Evolutionary conservation across 805 yeast species (phyloP).

Genomic region (Pichia ethanolica): DNA sequence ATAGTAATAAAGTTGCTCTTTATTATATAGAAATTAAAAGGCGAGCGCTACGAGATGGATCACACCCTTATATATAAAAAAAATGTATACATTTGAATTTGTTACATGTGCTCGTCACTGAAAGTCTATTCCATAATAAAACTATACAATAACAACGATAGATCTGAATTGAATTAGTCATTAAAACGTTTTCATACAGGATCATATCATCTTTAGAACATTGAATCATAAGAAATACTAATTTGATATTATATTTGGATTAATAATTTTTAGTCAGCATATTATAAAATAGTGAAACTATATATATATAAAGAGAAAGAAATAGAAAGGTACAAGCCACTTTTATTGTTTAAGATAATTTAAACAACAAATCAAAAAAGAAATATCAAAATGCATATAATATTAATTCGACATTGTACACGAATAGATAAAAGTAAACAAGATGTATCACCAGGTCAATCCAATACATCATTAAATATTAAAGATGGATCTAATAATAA

Average conservation of each 20-base stretch:
- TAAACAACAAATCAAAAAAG: neutral
- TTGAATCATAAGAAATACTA: neutral
- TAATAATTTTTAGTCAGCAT: too few species aligned
- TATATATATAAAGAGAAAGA: too few species aligned
- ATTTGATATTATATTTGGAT: too few species aligned
- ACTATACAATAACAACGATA: neutral
- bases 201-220: neutral
- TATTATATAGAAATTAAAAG: too few species aligned
- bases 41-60: too few species aligned
- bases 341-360: too few species aligned
- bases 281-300: too few species aligned
- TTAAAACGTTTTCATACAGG: too few species aligned
- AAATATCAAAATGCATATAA: conserved; percentile 22
- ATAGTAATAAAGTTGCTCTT: too few species aligned
- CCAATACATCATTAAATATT: neutral
- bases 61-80: too few species aligned
- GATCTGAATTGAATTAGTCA: neutral
- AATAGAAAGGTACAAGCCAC: too few species aligned
- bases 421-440: conserved; percentile 24
- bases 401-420: conserved; percentile 28
- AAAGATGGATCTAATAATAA: neutral
- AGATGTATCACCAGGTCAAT: conserved; percentile 9
- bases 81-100: too few species aligned
- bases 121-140: neutral
- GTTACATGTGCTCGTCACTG: neutral